Conservation (phyloP, 257 asterid species). For the Solanum rostratum region DNA sequence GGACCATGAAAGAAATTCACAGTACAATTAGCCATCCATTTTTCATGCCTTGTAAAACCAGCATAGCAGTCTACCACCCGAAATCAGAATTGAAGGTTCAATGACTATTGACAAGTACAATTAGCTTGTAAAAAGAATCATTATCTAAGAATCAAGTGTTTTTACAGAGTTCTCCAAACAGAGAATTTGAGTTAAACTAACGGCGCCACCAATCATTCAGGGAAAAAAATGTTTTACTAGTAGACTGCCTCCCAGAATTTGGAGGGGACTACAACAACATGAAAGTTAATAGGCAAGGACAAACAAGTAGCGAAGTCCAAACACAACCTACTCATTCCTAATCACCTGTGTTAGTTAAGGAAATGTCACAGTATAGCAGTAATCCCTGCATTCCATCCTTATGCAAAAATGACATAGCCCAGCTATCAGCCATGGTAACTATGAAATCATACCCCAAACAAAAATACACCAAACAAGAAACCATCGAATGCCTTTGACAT, state of each 20-base stretch:
- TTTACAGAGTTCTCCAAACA: neutral
- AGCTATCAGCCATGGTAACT: neutral
- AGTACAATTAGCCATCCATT: neutral
- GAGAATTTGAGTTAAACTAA: neutral
- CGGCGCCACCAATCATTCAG: neutral
- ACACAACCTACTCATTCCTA: constrained; percentile 4
- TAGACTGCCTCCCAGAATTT: neutral
- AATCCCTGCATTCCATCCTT: constrained; percentile 6
- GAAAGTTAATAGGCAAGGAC: neutral
- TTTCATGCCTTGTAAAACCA: neutral
- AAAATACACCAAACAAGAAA: neutral
- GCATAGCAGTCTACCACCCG: neutral
- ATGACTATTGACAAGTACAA: neutral
- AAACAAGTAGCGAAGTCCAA: constrained; percentile 7
- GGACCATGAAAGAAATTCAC: neutral
- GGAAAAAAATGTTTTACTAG: neutral
- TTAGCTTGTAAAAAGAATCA: neutral
- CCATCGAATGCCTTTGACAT: neutral
- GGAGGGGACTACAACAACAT: neutral
- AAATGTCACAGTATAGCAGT: constrained; percentile 7
- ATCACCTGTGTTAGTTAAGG: constrained; percentile 7
- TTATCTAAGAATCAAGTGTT: neutral
- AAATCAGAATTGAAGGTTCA: neutral
- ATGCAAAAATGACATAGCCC: neutral
- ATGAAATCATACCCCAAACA: neutral